Base-by-base conservation (phyloP, 2,329 filamentous ascomycete genomes). In the Penicillium sp. region DNA sequence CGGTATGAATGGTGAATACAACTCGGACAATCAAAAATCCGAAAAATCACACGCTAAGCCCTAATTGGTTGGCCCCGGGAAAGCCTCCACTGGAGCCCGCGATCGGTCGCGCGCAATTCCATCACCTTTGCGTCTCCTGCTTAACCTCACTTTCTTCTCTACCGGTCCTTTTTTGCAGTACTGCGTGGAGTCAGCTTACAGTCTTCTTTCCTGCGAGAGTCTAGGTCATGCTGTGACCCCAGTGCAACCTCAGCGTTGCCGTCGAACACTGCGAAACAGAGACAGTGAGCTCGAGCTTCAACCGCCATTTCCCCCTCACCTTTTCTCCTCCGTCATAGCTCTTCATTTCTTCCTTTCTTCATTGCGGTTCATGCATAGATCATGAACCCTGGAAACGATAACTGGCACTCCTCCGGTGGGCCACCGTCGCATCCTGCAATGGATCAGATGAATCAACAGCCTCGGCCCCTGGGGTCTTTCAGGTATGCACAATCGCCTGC, bases 351-450 rank as follows among this genome's bases (percentile, higher is more conserved):
- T 48, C 49, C 50, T 31, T 31, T 38, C 21, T 14, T 45, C 32
- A 40, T 27, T 47, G 13, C 42, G 52, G 57, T 65, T 65, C 54
- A 68, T 66, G 64, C 54, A 52, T 47, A 59, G 54, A 70, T 54
- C 56, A 77, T 77, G 74, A 77, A 77, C 61, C 67, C 74, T 62
- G 74, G 72, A 58, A 75, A 71, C 61, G 74, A 76, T 70, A 72
- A 67, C 55, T 77, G 74, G 74, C 73, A 76, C 64, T 70, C 70
- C 51, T 66, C 70, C 27, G 70, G 70, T 66, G 72, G 73, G 51
- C 71, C 71, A 46, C 74, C 73, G 56, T 68, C 72, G 56, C 74
- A 75, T 66, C 70, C 71, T 64, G 70, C 70, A 61, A 76, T 73
- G 69, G 76, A 73, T 57, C 75, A 71, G 59, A 69, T 75, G 67